Conservation (phyloP, 2,329 filamentous ascomycete genomes). For the Tolypocladium guangdongense region DNA sequence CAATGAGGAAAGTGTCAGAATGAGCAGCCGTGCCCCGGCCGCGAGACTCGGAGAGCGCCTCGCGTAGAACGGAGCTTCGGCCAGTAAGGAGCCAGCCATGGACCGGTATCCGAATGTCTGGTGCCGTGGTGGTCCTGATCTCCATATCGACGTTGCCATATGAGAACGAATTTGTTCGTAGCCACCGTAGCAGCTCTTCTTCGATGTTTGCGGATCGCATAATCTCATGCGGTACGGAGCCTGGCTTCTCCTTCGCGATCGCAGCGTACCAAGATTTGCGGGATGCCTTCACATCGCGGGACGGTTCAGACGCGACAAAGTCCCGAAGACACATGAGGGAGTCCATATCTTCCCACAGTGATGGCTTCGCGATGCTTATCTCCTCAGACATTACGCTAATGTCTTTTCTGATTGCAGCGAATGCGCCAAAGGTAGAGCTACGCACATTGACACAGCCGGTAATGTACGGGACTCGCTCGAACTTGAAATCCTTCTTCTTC, state of each 20-base stretch:
- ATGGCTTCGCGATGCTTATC: constrained; percentile 54
- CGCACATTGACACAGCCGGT: constrained; percentile 76
- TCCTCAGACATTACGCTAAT: constrained; percentile 67
- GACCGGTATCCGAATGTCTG: constrained; percentile 63
- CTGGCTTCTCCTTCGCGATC: constrained; percentile 32
- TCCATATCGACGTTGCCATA: constrained; percentile 31
- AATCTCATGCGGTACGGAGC: constrained; percentile 38
- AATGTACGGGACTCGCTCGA: constrained; percentile 78
- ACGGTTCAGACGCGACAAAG: constrained; percentile 36
- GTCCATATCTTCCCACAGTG: constrained; percentile 63
- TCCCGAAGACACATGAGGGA: constrained; percentile 57
- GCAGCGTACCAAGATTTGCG: constrained; percentile 30
- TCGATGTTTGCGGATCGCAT: constrained; percentile 57
- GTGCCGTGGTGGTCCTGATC: constrained; percentile 47
- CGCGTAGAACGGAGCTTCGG: constrained; percentile 59
- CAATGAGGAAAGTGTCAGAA: constrained; percentile 19
- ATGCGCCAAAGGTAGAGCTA: constrained; percentile 83
- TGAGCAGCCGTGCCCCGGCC: constrained; percentile 10
- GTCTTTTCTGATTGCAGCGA: constrained; percentile 76
- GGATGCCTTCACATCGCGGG: constrained; percentile 15
- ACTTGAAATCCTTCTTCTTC: constrained; percentile 86
- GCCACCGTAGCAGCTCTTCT: constrained; percentile 43
- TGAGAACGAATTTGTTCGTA: constrained; percentile 27
- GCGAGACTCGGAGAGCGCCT: constrained; percentile 47
- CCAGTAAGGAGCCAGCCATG: constrained; percentile 73